Base-by-base conservation (phyloP, 768 basidiomycete genomes). In the Pulveroboletus sp. region DNA sequence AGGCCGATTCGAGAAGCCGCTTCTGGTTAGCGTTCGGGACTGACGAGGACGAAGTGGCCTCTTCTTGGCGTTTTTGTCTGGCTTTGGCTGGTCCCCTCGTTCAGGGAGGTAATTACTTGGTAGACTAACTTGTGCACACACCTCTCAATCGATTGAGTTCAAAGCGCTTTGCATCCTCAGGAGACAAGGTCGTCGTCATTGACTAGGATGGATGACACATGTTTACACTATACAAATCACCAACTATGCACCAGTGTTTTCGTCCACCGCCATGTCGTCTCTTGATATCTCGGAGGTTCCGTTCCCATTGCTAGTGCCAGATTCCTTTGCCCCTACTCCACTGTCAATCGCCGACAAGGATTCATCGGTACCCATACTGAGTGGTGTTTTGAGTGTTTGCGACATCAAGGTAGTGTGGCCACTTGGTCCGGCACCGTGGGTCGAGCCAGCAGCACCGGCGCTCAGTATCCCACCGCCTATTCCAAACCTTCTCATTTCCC, bases 141-240 rank as follows among this genome's bases (percentile, higher is more conserved):
- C 88, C 88, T 80, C 78, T 84, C 20, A 92, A 69, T 45, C 90
- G 79, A 58, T 92, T 90, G 36, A 91, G 75, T 63, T 93, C 89
- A 21, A 91, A 75, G 47, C 80, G 78, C 60, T 79, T 84, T 39
- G 80, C 69, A 62, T 87, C 81, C 53, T 92, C 89, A 13, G 85
- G 80, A 8, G 83, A 82, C 27, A 83, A 45, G 51, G 70, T n/a
- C 46, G 52, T 50, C 12, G 52, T 11, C 13, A 50, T 47, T 32
- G 55, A 23, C 16, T 48, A n/a, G 3, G 55, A 40, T 12, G 50
- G 61, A 63, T 61, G 59, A 52, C 50, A 46, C 9, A 40, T 63
- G 39, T 51, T 56, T 62, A 44, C 43, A 27, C 9, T 9, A 9
- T 29, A 29, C 27, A 29, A 27, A 27, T 27, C 25, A 29, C 43